A percentile compares a stretch with the other conserved stretches of the same genome.
phyloP scores from a whole-genome alignment of 768 basidiomycete genomes.

The Amanita inopinata region DNA sequence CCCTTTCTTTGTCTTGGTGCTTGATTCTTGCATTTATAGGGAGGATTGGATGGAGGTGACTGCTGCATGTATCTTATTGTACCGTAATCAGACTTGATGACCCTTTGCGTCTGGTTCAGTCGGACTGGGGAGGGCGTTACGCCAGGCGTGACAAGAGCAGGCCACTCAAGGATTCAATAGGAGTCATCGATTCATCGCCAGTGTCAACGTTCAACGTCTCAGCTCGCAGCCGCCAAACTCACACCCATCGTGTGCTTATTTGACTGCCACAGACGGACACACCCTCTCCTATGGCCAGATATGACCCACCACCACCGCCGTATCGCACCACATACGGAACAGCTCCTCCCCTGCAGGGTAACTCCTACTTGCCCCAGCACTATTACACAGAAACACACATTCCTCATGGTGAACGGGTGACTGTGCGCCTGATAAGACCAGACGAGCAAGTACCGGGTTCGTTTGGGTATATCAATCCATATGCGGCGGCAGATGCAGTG shows the following conservation, averaged over 20 bases:
- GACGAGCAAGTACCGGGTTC: too few relatives aligned
- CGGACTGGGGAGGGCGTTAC: conserved; percentile 1
- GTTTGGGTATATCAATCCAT: not conserved
- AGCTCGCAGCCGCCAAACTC: too few relatives aligned
- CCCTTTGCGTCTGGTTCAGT: not conserved
- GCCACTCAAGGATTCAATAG: too few relatives aligned
- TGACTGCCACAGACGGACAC: too few relatives aligned
- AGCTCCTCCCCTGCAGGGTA: not conserved
- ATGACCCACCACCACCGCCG: conserved; percentile 4
- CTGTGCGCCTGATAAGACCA: not conserved
- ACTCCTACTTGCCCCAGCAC: not conserved
- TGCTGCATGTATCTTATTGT: conserved; percentile 7
- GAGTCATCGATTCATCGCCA: too few relatives aligned
- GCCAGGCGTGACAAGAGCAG: not conserved
- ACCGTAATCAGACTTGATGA: conserved; percentile 4
- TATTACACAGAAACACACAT: not conserved
- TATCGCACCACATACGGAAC: not conserved
- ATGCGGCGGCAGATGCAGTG: conserved; percentile 4
- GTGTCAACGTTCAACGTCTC: too few relatives aligned
- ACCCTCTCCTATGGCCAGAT: too few relatives aligned
- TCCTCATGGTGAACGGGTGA: not conserved
- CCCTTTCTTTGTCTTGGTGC: not conserved
- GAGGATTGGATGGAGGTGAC: conserved; percentile 1
- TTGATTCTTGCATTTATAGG: conserved; percentile 4
- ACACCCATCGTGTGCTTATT: too few relatives aligned